Evolutionary conservation across 441 rosid species (phyloP).

Genomic region (Kokia cookei): DNA sequence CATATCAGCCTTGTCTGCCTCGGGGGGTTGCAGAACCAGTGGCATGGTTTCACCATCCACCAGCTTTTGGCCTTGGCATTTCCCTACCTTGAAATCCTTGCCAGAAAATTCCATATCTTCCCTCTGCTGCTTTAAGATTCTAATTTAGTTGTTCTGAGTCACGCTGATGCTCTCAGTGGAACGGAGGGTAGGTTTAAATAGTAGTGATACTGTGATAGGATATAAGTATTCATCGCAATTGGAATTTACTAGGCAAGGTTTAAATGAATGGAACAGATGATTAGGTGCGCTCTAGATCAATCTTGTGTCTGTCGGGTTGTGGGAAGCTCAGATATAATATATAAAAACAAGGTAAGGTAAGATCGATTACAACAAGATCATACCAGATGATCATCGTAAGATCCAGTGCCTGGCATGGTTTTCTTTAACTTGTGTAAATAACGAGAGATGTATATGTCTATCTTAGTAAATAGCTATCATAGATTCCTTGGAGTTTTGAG

Average conservation of each 20-base stretch:
- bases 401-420: no score
- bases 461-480: neutral
- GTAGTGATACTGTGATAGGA: neutral
- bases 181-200: neutral
- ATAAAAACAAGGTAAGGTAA: neutral
- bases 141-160: neutral
- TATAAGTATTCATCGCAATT: neutral
- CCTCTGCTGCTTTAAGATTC: neutral
- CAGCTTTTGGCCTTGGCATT: slow-evolving; percentile 50
- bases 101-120: slow-evolving; percentile 22
- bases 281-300: neutral
- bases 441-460: neutral
- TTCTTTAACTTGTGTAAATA: neutral
- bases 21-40: slow-evolving; percentile 35
- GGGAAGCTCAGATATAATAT: neutral
- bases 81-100: slow-evolving; percentile 52
- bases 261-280: neutral
- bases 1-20: slow-evolving; percentile 13
- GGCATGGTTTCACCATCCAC: slow-evolving; percentile 62
- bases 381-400: no score
- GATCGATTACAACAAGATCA: neutral
- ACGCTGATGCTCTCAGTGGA: neutral
- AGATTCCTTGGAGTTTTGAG: neutral
- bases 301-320: neutral
- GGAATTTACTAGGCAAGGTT: neutral